Base-by-base conservation (phyloP, 2,329 filamentous ascomycete species). In the Colletotrichum costaricense region DNA sequence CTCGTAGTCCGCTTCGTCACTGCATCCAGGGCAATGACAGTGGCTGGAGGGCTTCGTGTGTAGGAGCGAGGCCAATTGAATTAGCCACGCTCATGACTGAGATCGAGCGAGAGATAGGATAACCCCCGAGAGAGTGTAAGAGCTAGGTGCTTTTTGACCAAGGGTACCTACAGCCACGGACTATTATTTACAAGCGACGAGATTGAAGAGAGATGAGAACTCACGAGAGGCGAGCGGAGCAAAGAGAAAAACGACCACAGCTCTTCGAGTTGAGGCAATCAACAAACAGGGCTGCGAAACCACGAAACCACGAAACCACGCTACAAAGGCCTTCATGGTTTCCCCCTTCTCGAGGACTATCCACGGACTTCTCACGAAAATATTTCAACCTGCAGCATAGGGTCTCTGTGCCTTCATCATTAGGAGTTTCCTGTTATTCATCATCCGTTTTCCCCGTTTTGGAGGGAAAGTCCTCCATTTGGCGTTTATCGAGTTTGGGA, bases 401-500 rank as follows among this genome's bases (percentile, higher is more conserved):
- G 71, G 67, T 71, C 28, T 52, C 55, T 68, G 49, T 62, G 71
- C 62, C 71, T 73, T 73, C 60, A 73, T 73, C 67, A 71, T 73
- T 71, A 62, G 71, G 71, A 73, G 71, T 73, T 70, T 55, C 60
- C 54, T 58, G 63, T 56, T 66, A 19, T 72, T 67, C 56, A 49
- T 59, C 16, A 11, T 52, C 56, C 14, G 4, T 22, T 62, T 64
- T 26, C 33, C 22, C 14, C 33, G 28, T 56, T 30, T 30, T 19
- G 14, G 35, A 19, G 24, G 24, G 28, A 62, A 62, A 56, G 46
- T 66, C 56, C 55, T 35, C 35, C 33, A 52, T 11, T 49, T 49
- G 71, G 71, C 71, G 71, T 73, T 73, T 59, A 49, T 73, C 62
- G 71, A 73, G 71, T 73, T 64, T 64, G 55, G 67, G 71, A 55